A percentile compares a stretch with the other conserved stretches of the same genome.
phyloP scores from a whole-genome alignment of 129 eudicot species.

The Flaveria sonorensis region DNA sequence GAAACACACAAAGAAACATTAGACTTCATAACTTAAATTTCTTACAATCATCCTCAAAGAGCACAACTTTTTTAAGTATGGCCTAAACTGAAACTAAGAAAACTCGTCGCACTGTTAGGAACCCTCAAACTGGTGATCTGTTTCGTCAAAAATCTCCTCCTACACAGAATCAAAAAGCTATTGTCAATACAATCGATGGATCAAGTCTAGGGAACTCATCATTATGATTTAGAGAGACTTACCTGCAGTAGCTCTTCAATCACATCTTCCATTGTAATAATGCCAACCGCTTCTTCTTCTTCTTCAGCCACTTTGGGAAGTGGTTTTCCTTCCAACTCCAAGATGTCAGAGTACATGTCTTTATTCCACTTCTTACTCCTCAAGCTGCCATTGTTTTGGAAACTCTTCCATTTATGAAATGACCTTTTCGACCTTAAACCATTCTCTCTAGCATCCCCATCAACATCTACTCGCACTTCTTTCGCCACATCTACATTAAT shows the following conservation, averaged over 20 bases:
- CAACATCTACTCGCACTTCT: conserved; percentile 73
- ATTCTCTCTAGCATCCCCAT: conserved; percentile 51
- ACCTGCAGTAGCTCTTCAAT: conserved; percentile 73
- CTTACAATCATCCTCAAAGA: no score
- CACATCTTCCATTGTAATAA: conserved; percentile 96
- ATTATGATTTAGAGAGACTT: not conserved
- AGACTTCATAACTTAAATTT: not conserved
- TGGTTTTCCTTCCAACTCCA: conserved; percentile 70
- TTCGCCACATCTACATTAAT: conserved; percentile 28
- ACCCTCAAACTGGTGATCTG: conserved; percentile 83
- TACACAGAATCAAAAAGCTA: conserved; percentile 25
- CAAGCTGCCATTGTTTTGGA: conserved; percentile 52
- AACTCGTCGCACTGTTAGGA: conserved; percentile 42
- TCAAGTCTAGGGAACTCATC: not conserved
- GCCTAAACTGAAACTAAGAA: not conserved
- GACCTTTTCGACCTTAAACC: conserved; percentile 53
- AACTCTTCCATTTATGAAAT: conserved; percentile 83
- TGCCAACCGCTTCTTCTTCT: conserved; percentile 84
- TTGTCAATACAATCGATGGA: not conserved
- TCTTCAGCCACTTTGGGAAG: conserved; percentile 78
- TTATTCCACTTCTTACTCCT: conserved; percentile 76
- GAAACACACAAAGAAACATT: not conserved
- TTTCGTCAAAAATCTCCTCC: conserved; percentile 96
- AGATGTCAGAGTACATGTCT: conserved; percentile 79
- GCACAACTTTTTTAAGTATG: no score